phyloP scores from a whole-genome alignment of 2,329 filamentous ascomycete genomes.

The Aspergillus tubingensis region DNA sequence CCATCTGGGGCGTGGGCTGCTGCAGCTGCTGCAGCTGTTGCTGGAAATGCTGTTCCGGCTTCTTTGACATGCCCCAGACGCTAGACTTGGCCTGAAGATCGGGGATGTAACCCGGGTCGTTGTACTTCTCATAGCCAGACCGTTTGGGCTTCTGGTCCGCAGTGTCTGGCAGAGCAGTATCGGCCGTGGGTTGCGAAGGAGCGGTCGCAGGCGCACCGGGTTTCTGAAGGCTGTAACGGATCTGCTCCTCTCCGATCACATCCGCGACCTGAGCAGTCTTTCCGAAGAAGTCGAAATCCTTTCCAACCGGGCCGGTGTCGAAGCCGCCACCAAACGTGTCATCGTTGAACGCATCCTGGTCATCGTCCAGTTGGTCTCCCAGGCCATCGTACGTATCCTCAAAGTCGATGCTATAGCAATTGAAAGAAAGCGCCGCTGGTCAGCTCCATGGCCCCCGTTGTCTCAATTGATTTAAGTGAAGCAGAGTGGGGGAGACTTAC shows the following conservation, averaged over 20 bases:
- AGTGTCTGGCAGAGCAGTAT: slow-evolving; percentile 46
- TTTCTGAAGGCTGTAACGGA: slow-evolving; percentile 76
- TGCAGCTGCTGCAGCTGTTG: neutral
- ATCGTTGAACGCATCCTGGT: slow-evolving; percentile 92
- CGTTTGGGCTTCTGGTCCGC: slow-evolving; percentile 61
- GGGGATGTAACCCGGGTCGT: slow-evolving; percentile 78
- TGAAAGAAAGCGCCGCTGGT: slow-evolving; percentile 3
- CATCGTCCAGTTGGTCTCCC: slow-evolving; percentile 85
- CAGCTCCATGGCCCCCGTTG: neutral
- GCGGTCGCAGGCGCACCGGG: slow-evolving; percentile 50
- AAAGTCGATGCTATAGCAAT: slow-evolving; percentile 68
- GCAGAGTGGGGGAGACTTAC: slow-evolving; percentile 48
- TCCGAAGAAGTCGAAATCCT: slow-evolving; percentile 96
- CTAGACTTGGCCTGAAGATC: slow-evolving; percentile 91
- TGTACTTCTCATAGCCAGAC: slow-evolving; percentile 90
- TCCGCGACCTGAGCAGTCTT: slow-evolving; percentile 83
- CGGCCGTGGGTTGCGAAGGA: slow-evolving; percentile 36
- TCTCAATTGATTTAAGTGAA: neutral
- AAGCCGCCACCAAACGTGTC: slow-evolving; percentile 77
- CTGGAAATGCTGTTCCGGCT: slow-evolving; percentile 23
- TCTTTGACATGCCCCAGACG: slow-evolving; percentile 74
- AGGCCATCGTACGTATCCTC: slow-evolving; percentile 97
- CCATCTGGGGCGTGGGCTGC: slow-evolving; percentile 21
- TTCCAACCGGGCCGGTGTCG: slow-evolving; percentile 63
- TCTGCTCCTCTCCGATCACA: slow-evolving; percentile 87